phyloP scores from a whole-genome alignment of 176 grass and related monocot genomes.

The Rhipidocladum racemiflorum region DNA sequence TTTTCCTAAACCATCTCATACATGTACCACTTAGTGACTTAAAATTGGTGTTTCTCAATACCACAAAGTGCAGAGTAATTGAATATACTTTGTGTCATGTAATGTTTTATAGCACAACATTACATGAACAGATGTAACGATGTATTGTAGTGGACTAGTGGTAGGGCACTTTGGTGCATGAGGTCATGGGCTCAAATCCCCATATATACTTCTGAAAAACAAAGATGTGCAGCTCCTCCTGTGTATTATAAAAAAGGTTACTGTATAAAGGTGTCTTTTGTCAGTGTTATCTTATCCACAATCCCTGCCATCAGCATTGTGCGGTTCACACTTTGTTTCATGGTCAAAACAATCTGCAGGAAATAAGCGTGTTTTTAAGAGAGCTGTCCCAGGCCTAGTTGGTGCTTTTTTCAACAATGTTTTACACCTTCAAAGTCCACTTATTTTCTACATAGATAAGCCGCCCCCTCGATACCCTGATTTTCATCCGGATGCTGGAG shows the following conservation, averaged over 20 bases:
- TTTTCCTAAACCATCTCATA: no score
- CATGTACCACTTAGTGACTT: no score
- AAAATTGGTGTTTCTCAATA: background rate
- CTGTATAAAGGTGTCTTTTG: background rate
- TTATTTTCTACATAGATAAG: constrained; percentile 72
- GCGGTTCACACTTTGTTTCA: constrained; percentile 25
- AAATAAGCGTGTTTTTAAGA: constrained; percentile 74
- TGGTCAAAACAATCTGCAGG: constrained; percentile 33
- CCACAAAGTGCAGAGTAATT: background rate
- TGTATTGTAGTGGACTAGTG: background rate
- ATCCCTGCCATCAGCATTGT: background rate
- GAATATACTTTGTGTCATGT: background rate
- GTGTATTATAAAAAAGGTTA: background rate
- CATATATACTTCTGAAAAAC: background rate
- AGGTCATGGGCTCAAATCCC: background rate
- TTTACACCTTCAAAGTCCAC: constrained; percentile 70
- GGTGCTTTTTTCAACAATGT: constrained; percentile 75
- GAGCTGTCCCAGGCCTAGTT: constrained; percentile 61
- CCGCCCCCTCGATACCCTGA: constrained; percentile 16
- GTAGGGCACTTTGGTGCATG: background rate
- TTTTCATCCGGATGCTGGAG: constrained; percentile 65
- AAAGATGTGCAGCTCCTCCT: background rate
- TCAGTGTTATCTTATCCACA: background rate
- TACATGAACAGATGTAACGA: background rate
- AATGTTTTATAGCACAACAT: background rate